Conservation (phyloP, 352 stramenopile genomes). For the Achlya hypogyna region DNA sequence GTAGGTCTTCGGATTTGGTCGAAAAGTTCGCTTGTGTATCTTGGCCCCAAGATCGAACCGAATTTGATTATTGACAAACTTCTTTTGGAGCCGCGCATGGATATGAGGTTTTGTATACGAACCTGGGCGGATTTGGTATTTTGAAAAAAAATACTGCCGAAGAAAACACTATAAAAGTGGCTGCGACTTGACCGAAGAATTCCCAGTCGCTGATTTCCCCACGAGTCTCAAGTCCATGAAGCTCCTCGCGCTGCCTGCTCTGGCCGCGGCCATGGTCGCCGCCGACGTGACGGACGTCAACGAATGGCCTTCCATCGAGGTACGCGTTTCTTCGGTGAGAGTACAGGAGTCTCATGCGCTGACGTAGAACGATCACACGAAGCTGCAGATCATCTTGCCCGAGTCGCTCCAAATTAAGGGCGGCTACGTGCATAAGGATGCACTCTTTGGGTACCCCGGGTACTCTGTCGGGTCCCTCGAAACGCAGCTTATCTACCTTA, state of each 20-base stretch:
- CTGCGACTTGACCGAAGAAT: neutral
- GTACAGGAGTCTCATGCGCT: slow-evolving; percentile 16
- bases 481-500: slow-evolving; percentile 85
- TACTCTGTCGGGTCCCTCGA: slow-evolving; percentile 86
- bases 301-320: slow-evolving; percentile 73
- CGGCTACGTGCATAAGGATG: slow-evolving; percentile 94
- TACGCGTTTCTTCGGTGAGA: slow-evolving; percentile 23
- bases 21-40: neutral
- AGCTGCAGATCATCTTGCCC: slow-evolving; percentile 83
- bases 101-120: neutral
- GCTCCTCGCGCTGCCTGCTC: slow-evolving; percentile 6
- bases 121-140: too few species aligned
- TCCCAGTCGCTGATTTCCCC: neutral
- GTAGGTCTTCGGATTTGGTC: neutral
- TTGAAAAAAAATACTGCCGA: neutral
- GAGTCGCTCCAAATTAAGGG: slow-evolving; percentile 84
- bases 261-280: slow-evolving; percentile 22
- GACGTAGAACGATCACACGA: slow-evolving; percentile 75
- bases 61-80: neutral
- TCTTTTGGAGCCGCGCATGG: too few species aligned
- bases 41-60: neutral
- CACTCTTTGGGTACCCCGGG: slow-evolving; percentile 92
- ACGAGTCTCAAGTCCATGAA: neutral
- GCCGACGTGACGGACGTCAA: slow-evolving; percentile 53
- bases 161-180: neutral